Base-by-base conservation (phyloP, 2,329 filamentous ascomycete species). In the Iodosphaeria phyllophila region DNA sequence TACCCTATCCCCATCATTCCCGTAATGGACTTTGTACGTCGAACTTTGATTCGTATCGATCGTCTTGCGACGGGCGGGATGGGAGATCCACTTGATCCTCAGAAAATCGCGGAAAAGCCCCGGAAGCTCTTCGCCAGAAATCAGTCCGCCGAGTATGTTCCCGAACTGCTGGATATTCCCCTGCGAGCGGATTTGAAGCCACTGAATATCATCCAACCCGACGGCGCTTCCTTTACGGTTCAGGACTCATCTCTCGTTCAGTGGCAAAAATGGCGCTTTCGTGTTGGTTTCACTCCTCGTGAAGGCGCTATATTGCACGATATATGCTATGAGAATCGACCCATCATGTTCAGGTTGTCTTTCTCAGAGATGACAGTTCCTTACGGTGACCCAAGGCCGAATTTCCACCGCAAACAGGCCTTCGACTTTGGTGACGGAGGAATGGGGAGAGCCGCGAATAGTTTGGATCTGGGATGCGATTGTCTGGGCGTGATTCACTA, bases 391-490 rank as follows among this genome's bases (percentile, higher is more conserved):
- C 60, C 64, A 6, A 57, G 71, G 5, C 50, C 60, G 3, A 69
- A 69, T 0, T 75, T 63, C 37, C 65, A 70, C 22, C 57, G 68
- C 22, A 76, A 76, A 38, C 65, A 73, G 31, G 71, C 70, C 5
- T 76, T 77, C 33, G 72, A 77, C 37, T 67, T 76, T 32, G 72
- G 72, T 3, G 70, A 75, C 32, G 68, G 60, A 6, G 72, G 71
- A 10, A 64, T 65, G 16, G 72, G 71, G 5, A 58, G 62, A 26
- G 65, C 60, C 32, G 65, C 69, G 13, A 76, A 77, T 39, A 75
- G 76, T 32, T 54, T 79, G 2, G 53, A 57, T 10, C 54, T 77
- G 3, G 72, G 73, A 10, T 77, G 72, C 30, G 73, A 78, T 38
- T 72, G 74, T 37, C 54, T 79, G 0, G 74, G 74, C 5, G 57